Conservation (phyloP, 108 stramenopile genomes). For the Discostella pseudostelligera region DNA sequence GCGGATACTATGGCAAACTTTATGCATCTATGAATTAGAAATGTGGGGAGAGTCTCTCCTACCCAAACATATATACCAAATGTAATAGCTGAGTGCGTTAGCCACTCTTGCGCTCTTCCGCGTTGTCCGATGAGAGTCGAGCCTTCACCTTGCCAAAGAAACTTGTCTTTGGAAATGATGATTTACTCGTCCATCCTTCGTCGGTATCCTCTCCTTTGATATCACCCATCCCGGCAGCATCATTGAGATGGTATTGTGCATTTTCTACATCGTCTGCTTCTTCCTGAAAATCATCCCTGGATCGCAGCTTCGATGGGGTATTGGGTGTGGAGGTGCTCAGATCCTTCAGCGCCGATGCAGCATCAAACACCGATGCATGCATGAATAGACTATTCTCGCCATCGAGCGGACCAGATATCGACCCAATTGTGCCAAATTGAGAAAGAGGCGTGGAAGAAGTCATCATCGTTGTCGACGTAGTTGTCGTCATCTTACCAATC, state of each 20-base stretch:
- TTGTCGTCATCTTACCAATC: conserved; percentile 13
- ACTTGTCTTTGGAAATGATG: neutral
- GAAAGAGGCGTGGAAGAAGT: conserved; percentile 33
- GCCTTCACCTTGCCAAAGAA: conserved; percentile 14
- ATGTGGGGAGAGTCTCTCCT: too few species aligned
- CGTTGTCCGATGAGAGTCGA: neutral
- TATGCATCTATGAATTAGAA: too few species aligned
- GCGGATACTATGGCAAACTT: too few species aligned
- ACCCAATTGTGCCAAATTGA: conserved; percentile 20
- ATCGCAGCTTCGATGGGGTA: conserved; percentile 30
- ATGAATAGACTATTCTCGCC: conserved; percentile 41
- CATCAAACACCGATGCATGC: conserved; percentile 38
- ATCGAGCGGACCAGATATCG: conserved; percentile 37
- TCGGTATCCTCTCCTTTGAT: neutral
- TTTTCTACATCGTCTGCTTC: neutral
- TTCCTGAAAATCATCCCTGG: conserved; percentile 1
- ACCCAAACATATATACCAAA: too few species aligned
- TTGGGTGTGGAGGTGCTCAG: conserved; percentile 39
- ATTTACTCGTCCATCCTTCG: conserved; percentile 5
- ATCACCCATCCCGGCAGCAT: neutral
- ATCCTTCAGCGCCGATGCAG: conserved; percentile 41
- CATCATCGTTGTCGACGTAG: too few species aligned
- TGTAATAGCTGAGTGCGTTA: neutral
- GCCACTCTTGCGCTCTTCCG: conserved; percentile 5
- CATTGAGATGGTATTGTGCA: neutral